phyloP scores from a whole-genome alignment of 2,329 filamentous ascomycete genomes.

The Fusarium buharicum region DNA sequence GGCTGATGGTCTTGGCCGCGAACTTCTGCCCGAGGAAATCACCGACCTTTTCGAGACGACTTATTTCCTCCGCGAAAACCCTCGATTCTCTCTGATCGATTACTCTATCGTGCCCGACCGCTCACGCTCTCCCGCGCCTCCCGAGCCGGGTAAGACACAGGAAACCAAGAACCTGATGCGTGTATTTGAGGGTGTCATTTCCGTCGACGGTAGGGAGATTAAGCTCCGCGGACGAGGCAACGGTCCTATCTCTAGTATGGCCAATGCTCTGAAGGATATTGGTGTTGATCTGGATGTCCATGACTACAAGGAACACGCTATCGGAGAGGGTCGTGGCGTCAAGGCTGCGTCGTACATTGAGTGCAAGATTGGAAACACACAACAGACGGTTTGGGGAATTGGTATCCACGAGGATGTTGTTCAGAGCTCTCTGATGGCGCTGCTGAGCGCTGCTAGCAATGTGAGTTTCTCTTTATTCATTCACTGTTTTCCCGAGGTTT shows the following conservation, averaged over 20 bases:
- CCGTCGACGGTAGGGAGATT: slow-evolving; percentile 83
- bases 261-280: slow-evolving; percentile 79
- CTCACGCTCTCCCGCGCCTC: slow-evolving; percentile 76
- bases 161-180: slow-evolving; percentile 82
- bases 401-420: slow-evolving; percentile 94
- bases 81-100: slow-evolving; percentile 86
- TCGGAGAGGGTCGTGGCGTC: slow-evolving; percentile 79
- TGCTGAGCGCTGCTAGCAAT: slow-evolving; percentile 85
- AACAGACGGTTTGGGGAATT: slow-evolving; percentile 85
- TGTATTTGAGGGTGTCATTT: slow-evolving; percentile 85
- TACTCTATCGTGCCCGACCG: slow-evolving; percentile 91
- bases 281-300: slow-evolving; percentile 90
- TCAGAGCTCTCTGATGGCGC: slow-evolving; percentile 82
- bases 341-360: slow-evolving; percentile 98
- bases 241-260: slow-evolving; percentile 89
- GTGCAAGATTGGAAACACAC: slow-evolving; percentile 75
- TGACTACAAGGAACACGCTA: slow-evolving; percentile 96
- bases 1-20: slow-evolving; percentile 83
- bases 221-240: slow-evolving; percentile 83
- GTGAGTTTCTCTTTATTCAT: slow-evolving; percentile 63
- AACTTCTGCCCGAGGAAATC: slow-evolving; percentile 86
- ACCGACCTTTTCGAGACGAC: slow-evolving; percentile 86
- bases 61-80: slow-evolving; percentile 85
- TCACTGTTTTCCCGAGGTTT: neutral
- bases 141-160: slow-evolving; percentile 74